These are phyloP conservation scores for Kernera saxatilis DNA, from an alignment of 345 rosid species.

Conservation along the genomic window DNA sequence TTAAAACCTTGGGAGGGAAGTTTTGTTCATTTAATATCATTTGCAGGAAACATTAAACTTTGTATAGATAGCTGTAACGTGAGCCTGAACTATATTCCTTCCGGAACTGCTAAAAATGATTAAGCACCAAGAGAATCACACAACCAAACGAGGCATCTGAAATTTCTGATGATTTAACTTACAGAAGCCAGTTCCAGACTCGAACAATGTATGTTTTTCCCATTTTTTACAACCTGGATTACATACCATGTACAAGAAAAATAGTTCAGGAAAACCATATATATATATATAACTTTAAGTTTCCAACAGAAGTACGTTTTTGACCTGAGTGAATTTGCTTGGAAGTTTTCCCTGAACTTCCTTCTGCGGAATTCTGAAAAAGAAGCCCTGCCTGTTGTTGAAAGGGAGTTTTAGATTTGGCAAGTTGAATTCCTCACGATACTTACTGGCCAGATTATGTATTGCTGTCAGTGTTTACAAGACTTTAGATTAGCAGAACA, in stretches of 20 bases:
- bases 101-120: conserved; percentile 5
- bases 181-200: conserved; percentile 95
- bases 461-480: conserved; percentile 49
- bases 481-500: conserved; percentile 15
- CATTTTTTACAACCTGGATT: conserved; percentile 77
- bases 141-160: neutral
- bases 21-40: neutral
- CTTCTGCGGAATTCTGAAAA: conserved; percentile 83
- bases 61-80: neutral
- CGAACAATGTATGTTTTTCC: conserved; percentile 88
- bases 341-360: conserved; percentile 90
- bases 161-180: conserved; percentile 36
- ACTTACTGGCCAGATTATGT: conserved; percentile 85
- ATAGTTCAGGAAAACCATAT: conserved; percentile 22
- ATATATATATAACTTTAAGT: neutral
- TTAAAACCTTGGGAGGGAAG: neutral
- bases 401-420: conserved; percentile 95
- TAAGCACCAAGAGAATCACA: conserved; percentile 1
- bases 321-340: conserved; percentile 87
- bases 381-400: conserved; percentile 96
- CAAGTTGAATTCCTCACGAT: conserved; percentile 78
- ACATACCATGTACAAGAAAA: conserved; percentile 17
- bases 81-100: conserved; percentile 1
- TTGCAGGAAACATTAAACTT: neutral
- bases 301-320: conserved; percentile 1